Conservation (phyloP, 208 protist genomes). For the Endotrypanum monterogeii region DNA sequence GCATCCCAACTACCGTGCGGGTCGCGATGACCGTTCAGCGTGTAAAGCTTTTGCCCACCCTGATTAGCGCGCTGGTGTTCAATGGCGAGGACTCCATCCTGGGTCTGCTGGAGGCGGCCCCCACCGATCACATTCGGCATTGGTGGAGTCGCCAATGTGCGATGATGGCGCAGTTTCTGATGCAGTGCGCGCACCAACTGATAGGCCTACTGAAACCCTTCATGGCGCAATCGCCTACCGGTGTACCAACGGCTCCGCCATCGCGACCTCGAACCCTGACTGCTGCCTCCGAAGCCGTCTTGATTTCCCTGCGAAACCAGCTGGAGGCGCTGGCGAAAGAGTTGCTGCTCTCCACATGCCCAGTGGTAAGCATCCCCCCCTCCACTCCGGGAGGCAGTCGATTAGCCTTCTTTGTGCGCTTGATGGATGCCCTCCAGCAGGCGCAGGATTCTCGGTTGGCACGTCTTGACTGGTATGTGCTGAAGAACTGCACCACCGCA, state of each 20-base stretch:
- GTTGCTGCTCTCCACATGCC: neutral
- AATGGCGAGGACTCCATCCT: slow-evolving; percentile 21
- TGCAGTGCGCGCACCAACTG: slow-evolving; percentile 13
- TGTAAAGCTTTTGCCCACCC: slow-evolving; percentile 25
- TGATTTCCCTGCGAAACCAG: slow-evolving; percentile 2
- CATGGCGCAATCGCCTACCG: neutral
- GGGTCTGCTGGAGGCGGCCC: neutral
- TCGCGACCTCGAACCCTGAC: neutral
- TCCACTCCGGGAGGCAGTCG: neutral
- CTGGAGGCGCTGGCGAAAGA: slow-evolving; percentile 11
- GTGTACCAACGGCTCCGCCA: neutral
- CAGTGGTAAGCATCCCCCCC: neutral
- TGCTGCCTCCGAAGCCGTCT: neutral
- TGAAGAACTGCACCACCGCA: slow-evolving; percentile 8
- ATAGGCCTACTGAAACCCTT: neutral
- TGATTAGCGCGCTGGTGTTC: slow-evolving; percentile 7
- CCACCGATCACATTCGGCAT: slow-evolving; percentile 4
- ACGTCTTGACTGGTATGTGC: slow-evolving; percentile 16
- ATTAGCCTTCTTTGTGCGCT: slow-evolving; percentile 1
- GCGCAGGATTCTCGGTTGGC: slow-evolving; percentile 9
- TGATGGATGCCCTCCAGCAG: slow-evolving; percentile 14
- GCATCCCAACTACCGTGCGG: slow-evolving; percentile 16
- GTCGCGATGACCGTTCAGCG: slow-evolving; percentile 33
- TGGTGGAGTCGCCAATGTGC: slow-evolving; percentile 28
- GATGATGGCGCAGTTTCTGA: slow-evolving; percentile 20